A percentile compares a stretch with the other conserved stretches of the same genome.
Evolutionary conservation across 345 rosid species (phyloP).

Genomic region (Aegle marmelos): DNA sequence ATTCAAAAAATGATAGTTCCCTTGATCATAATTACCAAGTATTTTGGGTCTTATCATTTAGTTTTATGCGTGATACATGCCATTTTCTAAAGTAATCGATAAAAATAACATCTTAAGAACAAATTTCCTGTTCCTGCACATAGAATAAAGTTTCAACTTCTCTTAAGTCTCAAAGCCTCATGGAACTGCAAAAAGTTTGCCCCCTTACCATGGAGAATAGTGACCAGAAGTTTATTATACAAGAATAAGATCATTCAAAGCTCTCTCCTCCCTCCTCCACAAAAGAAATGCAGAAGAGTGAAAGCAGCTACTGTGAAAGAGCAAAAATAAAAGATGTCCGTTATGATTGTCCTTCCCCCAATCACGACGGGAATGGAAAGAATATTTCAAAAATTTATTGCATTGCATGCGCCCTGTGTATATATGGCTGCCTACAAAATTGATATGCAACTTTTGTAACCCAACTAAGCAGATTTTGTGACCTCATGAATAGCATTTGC

Average conservation of each 20-base stretch:
- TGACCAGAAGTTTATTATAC: neutral
- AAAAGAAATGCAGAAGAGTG: neutral
- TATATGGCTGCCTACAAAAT: neutral
- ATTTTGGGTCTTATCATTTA: neutral
- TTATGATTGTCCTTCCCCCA: neutral
- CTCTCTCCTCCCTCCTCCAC: neutral
- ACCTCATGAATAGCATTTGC: slow-evolving; percentile 88
- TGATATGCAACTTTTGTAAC: neutral
- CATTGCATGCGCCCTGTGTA: neutral
- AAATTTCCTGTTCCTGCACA: neutral
- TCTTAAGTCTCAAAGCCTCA: neutral
- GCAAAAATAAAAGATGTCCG: neutral
- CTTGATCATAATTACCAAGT: too few species aligned
- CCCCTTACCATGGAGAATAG: neutral
- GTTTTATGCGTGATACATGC: neutral
- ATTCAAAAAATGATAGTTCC: too few species aligned
- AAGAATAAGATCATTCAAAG: neutral
- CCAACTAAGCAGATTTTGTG: slow-evolving; percentile 45
- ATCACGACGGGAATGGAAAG: neutral
- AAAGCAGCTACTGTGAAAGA: neutral
- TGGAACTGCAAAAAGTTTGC: neutral
- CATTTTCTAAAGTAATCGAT: neutral
- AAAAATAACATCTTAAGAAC: neutral
- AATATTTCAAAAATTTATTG: neutral
- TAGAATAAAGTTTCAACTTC: neutral